These are phyloP conservation scores for Neurospora sp. DNA, from an alignment of 495 filamentous ascomycete genomes.

Conservation along the genomic window DNA sequence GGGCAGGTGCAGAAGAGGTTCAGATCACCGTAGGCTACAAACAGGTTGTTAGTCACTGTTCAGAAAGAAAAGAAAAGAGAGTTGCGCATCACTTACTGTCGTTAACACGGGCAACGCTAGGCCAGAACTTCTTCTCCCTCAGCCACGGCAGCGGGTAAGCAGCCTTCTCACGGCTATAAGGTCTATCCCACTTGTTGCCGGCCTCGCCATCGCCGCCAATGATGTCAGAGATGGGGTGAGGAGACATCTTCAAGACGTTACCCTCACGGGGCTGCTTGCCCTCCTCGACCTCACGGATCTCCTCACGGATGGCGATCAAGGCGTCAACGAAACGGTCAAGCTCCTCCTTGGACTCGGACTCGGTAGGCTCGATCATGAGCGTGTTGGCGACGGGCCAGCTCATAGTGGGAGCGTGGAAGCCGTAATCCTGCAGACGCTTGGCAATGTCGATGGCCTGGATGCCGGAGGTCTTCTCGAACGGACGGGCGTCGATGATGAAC, in stretches of 20 bases:
- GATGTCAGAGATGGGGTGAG: slow-evolving; percentile 79
- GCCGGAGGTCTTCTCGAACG: slow-evolving; percentile 75
- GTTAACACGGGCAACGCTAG: slow-evolving; percentile 76
- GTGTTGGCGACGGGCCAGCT: slow-evolving; percentile 95
- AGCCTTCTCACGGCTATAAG: slow-evolving; percentile 72
- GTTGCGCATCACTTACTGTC: slow-evolving; percentile 54
- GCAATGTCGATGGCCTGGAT: slow-evolving; percentile 95
- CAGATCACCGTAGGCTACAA: slow-evolving; percentile 69
- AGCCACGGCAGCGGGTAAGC: slow-evolving; percentile 83
- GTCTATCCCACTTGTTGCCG: slow-evolving; percentile 58
- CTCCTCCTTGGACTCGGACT: slow-evolving; percentile 88
- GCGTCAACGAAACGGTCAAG: slow-evolving; percentile 93
- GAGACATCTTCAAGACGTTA: slow-evolving; percentile 91
- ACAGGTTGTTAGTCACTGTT: slow-evolving; percentile 18
- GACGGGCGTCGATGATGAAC: slow-evolving; percentile 89
- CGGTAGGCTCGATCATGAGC: slow-evolving; percentile 97
- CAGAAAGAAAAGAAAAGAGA: no score
- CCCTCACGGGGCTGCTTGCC: slow-evolving; percentile 65
- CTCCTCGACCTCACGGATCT: slow-evolving; percentile 78
- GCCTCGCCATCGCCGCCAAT: slow-evolving; percentile 44
- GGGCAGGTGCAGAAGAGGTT: slow-evolving; percentile 95
- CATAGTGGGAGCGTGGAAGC: slow-evolving; percentile 98
- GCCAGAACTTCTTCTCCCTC: slow-evolving; percentile 98
- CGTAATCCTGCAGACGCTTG: slow-evolving; percentile 96
- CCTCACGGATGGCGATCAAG: slow-evolving; percentile 75